Conservation (phyloP, 2,329 filamentous ascomycete genomes). For the Claviceps sp. region DNA sequence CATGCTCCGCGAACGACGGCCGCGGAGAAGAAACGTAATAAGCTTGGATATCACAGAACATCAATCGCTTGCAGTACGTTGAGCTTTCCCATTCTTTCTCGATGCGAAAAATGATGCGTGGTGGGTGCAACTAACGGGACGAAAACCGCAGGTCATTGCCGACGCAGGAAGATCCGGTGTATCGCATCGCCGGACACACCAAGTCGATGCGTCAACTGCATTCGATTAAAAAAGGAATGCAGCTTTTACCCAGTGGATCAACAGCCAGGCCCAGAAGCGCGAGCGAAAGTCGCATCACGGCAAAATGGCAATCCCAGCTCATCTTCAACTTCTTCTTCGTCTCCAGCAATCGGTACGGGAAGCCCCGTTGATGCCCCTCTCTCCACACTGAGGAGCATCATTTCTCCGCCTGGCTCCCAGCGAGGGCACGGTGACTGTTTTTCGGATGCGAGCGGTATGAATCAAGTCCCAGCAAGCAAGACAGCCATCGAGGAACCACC, state of each 20-base stretch:
- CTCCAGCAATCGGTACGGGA: constrained; percentile 30
- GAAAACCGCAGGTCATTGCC: constrained; percentile 59
- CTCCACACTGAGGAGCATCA: neutral
- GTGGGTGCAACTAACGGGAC: neutral
- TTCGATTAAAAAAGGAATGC: constrained; percentile 87
- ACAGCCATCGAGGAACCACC: neutral
- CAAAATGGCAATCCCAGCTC: constrained; percentile 25
- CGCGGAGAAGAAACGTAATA: constrained; percentile 60
- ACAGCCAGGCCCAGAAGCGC: constrained; percentile 37
- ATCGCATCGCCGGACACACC: constrained; percentile 63
- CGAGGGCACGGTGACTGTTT: constrained; percentile 23
- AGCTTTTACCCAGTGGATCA: constrained; percentile 85
- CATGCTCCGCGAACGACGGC: constrained; percentile 17
- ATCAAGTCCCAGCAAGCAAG: neutral
- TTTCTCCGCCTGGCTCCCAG: constrained; percentile 16
- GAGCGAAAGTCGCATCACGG: constrained; percentile 27
- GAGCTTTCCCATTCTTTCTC: neutral
- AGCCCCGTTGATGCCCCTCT: constrained; percentile 26
- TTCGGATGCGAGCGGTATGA: constrained; percentile 31
- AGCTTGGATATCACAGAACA: constrained; percentile 87
- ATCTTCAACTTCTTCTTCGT: constrained; percentile 31
- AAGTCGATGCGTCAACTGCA: constrained; percentile 81
- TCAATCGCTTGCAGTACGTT: constrained; percentile 89
- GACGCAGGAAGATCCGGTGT: constrained; percentile 86
- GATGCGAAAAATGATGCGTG: neutral